Evolutionary conservation across 2,329 filamentous ascomycete genomes (phyloP), one percentile per base, ranked within the genome.

Genomic region (Botrytis sinoallii): DNA sequence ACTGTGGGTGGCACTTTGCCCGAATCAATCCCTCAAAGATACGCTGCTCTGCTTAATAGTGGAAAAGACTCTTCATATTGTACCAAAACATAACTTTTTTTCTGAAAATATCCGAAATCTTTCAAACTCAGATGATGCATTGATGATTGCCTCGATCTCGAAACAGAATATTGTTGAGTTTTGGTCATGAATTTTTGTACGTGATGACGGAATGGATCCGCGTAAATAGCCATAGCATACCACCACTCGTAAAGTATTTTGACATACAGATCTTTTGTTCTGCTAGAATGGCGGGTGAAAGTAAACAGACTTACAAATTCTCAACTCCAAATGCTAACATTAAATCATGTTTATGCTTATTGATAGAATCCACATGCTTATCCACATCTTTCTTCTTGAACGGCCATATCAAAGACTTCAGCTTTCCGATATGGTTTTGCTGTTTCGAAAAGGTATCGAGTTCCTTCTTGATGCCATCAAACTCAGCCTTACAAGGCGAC

Each of bases 391-490:
- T 76, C 60, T 77, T 76, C 46, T 76, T 52, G 64, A 78, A 77
- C 20, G 76, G 78, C 77, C 76, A 79, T 68, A 67, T 75, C 52
- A 79, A 72, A 40, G 70, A 70, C 66, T 71, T 71, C n/a, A 65
- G 35, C 42, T 65, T 65, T 12, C 18, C 63, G 40, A 65, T 46
- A 22, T 18, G 35, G 25, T 61, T n/a, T 8, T 40, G 59, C 35
- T 40, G 59, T 38, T 35, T 16, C n/a, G 18, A 32, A 65, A 46
- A 32, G 8, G 63, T 32, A 32, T 32, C 63, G 29, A 65, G 63
- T 32, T 46, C 42, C 12, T 46, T 65, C 63, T 46, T 29, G n/a
- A 65, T 42, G 3, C 40, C 10, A 22, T 44, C 22, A 46, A 52
- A 25, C 48, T 52, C 48, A 52, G 2, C 12, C 48, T 52, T 52